Evolutionary conservation across 441 rosid species (phyloP), one percentile per base, ranked within the genome.

Genomic region (Pelargonium myrrhifolium): DNA sequence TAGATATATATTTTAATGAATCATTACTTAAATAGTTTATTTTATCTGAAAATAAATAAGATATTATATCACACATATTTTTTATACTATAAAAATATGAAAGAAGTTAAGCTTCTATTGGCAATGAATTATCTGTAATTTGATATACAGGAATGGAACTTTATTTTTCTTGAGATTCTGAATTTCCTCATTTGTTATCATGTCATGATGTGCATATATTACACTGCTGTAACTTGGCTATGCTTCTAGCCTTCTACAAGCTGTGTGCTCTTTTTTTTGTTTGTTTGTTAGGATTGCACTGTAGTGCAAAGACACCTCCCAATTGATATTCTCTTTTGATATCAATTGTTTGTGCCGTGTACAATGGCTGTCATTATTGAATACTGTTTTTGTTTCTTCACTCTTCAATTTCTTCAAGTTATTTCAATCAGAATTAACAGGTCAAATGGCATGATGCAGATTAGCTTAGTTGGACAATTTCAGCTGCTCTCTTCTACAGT

Each of bases 401-500:
- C n/a, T n/a, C n/a, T n/a, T 65, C 22, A 68, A 65, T 60, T 55
- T 66, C 51, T 71, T 69, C 67, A 71, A 65, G 67, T 75, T 66
- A 69, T 58, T 58, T 62, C 49, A 43, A 45, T 62, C 49, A 42
- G 42, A 65, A 40, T 76, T 75, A 56, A 78, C 62, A 3, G 18
- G 70, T 62, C 61, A 70, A 65, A 62, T 78, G 39, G 62, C 64
- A 24, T 81, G 68, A 53, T 86, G 85, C 98, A 94, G 99, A 77
- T 92, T 77, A 79, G 81, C 78, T 79, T 94, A 74, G 82, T 77
- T 79, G 92, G 97, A 66, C 96, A 91, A 79, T 92, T 89, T 71
- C 99, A 94, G 83, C 89, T 94, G 77, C 97, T 92, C 79, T 94
- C 99, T 73, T 92, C 99, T 58, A 81, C 93, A 1, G 87, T 92